Evolutionary conservation across 108 stramenopile species (phyloP).

Genomic region (Schizochytrium sp.): DNA sequence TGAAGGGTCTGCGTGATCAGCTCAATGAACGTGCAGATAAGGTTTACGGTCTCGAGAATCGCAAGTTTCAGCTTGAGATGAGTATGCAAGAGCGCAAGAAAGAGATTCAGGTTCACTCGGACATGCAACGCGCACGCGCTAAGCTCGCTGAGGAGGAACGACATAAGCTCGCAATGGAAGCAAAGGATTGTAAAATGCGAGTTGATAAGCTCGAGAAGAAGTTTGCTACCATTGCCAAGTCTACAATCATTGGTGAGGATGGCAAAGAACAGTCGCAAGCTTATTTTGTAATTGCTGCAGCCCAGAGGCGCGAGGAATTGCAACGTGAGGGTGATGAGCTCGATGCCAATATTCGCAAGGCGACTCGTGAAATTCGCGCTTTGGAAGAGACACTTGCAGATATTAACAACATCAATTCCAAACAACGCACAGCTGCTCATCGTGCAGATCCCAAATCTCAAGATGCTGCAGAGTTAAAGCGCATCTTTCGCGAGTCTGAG

Average conservation of each 20-base stretch:
- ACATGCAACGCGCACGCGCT: slow-evolving; percentile 79
- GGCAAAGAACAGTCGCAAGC: slow-evolving; percentile 78
- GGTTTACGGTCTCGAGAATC: slow-evolving; percentile 81
- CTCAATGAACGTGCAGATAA: slow-evolving; percentile 78
- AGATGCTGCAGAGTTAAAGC: slow-evolving; percentile 81
- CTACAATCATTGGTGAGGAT: slow-evolving; percentile 69
- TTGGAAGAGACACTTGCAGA: slow-evolving; percentile 76
- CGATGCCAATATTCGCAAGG: slow-evolving; percentile 78
- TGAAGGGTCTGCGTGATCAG: slow-evolving; percentile 78
- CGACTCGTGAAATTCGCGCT: slow-evolving; percentile 78
- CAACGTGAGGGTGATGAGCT: slow-evolving; percentile 86
- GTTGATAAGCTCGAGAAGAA: slow-evolving; percentile 82
- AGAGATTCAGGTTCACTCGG: slow-evolving; percentile 73
- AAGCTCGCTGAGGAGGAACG: slow-evolving; percentile 82
- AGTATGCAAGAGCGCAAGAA: slow-evolving; percentile 80
- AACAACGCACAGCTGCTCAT: slow-evolving; percentile 74
- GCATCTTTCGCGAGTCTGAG: slow-evolving; percentile 76
- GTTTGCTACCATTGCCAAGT: slow-evolving; percentile 74
- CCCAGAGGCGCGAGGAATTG: slow-evolving; percentile 86
- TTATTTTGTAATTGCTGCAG: slow-evolving; percentile 83
- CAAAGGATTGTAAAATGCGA: slow-evolving; percentile 72
- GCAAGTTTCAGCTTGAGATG: slow-evolving; percentile 77
- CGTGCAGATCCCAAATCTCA: slow-evolving; percentile 72
- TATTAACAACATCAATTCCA: slow-evolving; percentile 75
- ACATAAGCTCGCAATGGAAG: slow-evolving; percentile 81